A percentile compares a stretch with the other conserved stretches of the same genome.
phyloP scores from a whole-genome alignment of 2,329 filamentous ascomycete genomes.

The Penicillium sp. region DNA sequence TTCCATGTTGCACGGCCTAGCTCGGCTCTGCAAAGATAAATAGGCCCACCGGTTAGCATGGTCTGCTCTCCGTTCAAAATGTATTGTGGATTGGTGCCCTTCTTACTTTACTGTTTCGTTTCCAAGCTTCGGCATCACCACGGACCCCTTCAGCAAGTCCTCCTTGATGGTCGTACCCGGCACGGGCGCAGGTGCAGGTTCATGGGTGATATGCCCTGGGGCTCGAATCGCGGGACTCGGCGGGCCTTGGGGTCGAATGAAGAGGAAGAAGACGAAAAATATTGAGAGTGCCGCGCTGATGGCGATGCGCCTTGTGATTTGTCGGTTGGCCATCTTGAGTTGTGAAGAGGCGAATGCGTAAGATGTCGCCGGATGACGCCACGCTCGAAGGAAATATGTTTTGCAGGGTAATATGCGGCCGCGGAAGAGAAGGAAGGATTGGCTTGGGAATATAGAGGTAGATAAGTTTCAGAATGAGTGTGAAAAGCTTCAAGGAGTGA shows the following conservation, averaged over 20 bases:
- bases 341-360: background rate
- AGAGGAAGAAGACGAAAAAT: conserved; percentile 41
- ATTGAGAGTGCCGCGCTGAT: conserved; percentile 33
- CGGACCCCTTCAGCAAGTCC: conserved; percentile 43
- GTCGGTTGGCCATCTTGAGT: conserved; percentile 36
- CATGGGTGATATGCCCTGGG: conserved; percentile 41
- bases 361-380: conserved; percentile 4
- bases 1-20: conserved; percentile 67
- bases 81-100: background rate
- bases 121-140: conserved; percentile 49
- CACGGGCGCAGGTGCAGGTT: conserved; percentile 19
- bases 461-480: background rate
- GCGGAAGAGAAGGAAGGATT: background rate
- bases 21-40: conserved; percentile 52
- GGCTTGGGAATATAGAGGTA: background rate
- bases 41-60: conserved; percentile 8
- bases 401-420: background rate
- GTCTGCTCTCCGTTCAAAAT: background rate
- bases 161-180: conserved; percentile 28
- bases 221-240: conserved; percentile 37
- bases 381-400: background rate
- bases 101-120: conserved; percentile 52
- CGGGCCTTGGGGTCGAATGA: conserved; percentile 39
- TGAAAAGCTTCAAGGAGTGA: background rate
- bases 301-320: conserved; percentile 36